Evolutionary conservation across 805 yeast species (phyloP).

Genomic region (Diddensiella transvaalensis): DNA sequence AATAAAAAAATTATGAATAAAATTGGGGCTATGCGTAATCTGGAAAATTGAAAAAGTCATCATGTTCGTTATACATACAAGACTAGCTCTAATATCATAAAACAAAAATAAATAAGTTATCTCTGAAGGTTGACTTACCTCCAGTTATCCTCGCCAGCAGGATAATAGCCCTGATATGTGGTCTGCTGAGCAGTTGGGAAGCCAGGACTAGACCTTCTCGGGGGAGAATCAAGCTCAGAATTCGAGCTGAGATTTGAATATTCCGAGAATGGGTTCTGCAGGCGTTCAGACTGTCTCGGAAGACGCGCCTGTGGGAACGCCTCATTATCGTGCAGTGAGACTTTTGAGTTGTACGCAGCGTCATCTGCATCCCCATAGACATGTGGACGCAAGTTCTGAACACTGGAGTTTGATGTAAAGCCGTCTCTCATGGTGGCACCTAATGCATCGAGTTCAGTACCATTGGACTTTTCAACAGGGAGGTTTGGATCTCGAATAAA

Average conservation of each 20-base stretch:
- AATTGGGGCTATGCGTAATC: no score
- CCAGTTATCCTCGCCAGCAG: slow-evolving; percentile 11
- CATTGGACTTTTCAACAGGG: slow-evolving; percentile 22
- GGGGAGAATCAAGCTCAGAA: slow-evolving; percentile 5
- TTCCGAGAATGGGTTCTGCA: slow-evolving; percentile 2
- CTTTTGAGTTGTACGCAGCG: not conserved
- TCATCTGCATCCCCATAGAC: slow-evolving; percentile 2
- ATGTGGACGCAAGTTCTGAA: not conserved
- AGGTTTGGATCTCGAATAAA: slow-evolving; percentile 49
- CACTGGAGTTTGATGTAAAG: slow-evolving; percentile 14
- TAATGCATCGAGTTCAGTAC: slow-evolving; percentile 63
- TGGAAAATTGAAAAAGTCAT: no score
- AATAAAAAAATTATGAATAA: no score
- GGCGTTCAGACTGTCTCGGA: slow-evolving; percentile 9
- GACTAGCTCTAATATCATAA: no score
- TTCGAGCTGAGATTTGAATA: not conserved
- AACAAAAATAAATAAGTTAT: not conserved
- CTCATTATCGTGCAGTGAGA: slow-evolving; percentile 3
- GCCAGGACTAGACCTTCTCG: not conserved
- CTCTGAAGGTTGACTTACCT: no score
- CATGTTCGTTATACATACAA: no score
- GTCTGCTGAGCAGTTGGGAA: slow-evolving; percentile 17
- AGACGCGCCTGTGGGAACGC: slow-evolving; percentile 18
- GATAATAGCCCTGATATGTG: slow-evolving; percentile 21
- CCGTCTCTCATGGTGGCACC: slow-evolving; percentile 50